Conservation (phyloP, 768 basidiomycete species). For the Cytidiella melzeri region DNA sequence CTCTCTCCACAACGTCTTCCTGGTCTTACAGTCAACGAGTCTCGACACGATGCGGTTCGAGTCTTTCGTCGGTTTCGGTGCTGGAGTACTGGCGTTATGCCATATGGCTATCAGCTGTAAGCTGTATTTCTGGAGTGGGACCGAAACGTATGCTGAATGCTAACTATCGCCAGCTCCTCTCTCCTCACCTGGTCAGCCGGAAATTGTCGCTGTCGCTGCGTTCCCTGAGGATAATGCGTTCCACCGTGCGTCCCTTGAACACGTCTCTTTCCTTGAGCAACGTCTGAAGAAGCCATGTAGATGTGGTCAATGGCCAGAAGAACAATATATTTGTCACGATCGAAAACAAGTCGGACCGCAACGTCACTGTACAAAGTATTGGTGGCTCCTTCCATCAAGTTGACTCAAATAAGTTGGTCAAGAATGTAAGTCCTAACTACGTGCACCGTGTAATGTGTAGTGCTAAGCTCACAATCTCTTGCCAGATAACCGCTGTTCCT, state of each 20-base stretch:
- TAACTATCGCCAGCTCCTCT: conserved; percentile 17
- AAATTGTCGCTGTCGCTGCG: conserved; percentile 44
- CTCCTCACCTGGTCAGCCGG: conserved; percentile 39
- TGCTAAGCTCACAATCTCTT: neutral
- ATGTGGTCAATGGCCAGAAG: conserved; percentile 78
- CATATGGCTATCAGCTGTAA: neutral
- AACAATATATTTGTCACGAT: conserved; percentile 60
- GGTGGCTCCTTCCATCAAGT: conserved; percentile 65
- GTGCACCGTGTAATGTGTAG: neutral
- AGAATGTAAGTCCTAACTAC: conserved; percentile 47
- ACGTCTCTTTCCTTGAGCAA: conserved; percentile 1
- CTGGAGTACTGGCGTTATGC: neutral
- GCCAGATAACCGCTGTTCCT: conserved; percentile 52
- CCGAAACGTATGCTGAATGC: neutral
- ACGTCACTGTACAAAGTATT: conserved; percentile 60
- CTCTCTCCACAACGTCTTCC: neutral
- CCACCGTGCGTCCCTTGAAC: conserved; percentile 49
- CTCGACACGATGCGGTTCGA: neutral
- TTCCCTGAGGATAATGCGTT: conserved; percentile 74
- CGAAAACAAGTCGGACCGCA: conserved; percentile 71
- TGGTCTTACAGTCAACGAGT: neutral
- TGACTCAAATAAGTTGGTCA: conserved; percentile 55
- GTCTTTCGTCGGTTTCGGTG: neutral
- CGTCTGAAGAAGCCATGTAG: conserved; percentile 30
- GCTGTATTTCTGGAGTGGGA: neutral